Base-by-base conservation (phyloP, 345 rosid species). In the Brassica nigra region DNA sequence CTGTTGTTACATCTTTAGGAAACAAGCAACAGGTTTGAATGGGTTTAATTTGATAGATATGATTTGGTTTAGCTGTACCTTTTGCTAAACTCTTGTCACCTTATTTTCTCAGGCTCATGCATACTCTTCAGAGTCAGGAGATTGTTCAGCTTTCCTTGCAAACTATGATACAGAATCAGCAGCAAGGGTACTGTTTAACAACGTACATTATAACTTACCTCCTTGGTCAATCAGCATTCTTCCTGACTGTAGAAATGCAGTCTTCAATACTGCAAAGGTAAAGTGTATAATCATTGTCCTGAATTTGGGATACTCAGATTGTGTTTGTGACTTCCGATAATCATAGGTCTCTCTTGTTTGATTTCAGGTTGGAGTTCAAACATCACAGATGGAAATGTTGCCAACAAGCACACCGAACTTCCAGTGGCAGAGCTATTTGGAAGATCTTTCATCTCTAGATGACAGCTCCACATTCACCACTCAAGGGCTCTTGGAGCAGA, bases 181-280 rank as follows among this genome's bases (percentile, higher is more conserved):
- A 34, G 87, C 91, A 57, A 88, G 88, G 83, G 92, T 93, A 68
- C 15, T 92, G 86, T 93, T 96, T 88, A 96, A 93, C 76, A 93
- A 91, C 80, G 91, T 93, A 91, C 97, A 93, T 76, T 96, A 93
- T 62, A 96, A 93, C 86, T 85, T 96, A 74, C 99, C 98, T 77
- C 98, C 99, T 72, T 93, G 99, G 98, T 96, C 99, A 47, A 88
- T 96, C 84, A 96, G 98, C 76, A 88, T 96, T 79, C 97, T 96
- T 75, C 98, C 99, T 5, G 99, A 93, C 80, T 96, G 99, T 88
- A 85, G 97, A 76, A 96, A 96, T 79, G 97, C 88, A 3, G 97
- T 93, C 73, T 96, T 93, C 68, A 96, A 96, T 67, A 93, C 99
- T 6, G 99, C 98, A 55, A 96, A 96, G 94, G 99, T 92, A 88